phyloP scores from a whole-genome alignment of 2,329 filamentous ascomycete genomes.

The Neonectria magnoliae region DNA sequence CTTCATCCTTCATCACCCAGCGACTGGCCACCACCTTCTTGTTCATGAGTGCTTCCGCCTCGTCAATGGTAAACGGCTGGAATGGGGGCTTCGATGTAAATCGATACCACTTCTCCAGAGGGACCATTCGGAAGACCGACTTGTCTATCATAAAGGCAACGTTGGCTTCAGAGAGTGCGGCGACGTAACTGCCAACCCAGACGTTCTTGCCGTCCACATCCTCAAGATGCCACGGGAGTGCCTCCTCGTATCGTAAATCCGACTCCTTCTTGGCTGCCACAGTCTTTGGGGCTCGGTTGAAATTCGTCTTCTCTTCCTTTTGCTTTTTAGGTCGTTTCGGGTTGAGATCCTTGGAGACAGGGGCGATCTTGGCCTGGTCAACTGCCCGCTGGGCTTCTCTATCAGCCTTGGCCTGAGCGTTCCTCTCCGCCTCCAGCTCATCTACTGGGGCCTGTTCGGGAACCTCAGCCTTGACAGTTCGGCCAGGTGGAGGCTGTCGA shows the following conservation, averaged over 20 bases:
- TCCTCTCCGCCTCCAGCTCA: constrained; percentile 68
- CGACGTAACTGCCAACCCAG: constrained; percentile 92
- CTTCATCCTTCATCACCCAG: constrained; percentile 80
- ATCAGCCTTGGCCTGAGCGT: constrained; percentile 79
- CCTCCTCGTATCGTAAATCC: constrained; percentile 88
- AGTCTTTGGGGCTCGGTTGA: constrained; percentile 80
- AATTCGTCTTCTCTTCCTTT: constrained; percentile 85
- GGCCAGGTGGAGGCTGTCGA: constrained; percentile 71
- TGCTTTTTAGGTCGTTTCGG: constrained; percentile 68
- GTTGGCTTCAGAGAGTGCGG: constrained; percentile 85
- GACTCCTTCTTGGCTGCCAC: constrained; percentile 83
- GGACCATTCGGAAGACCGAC: constrained; percentile 82
- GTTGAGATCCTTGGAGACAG: constrained; percentile 70
- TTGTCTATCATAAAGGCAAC: constrained; percentile 80
- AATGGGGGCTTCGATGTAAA: constrained; percentile 85
- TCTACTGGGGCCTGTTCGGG: constrained; percentile 57
- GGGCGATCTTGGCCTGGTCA: constrained; percentile 93
- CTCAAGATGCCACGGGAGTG: constrained; percentile 94
- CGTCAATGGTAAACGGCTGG: constrained; percentile 80
- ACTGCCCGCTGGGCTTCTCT: constrained; percentile 86
- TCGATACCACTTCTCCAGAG: constrained; percentile 95
- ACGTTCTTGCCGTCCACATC: constrained; percentile 96
- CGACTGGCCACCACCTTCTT: constrained; percentile 80
- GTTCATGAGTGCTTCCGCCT: constrained; percentile 85
- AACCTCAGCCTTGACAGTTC: constrained; percentile 70